These are phyloP conservation scores for Skeletonema menzelii DNA, from an alignment of 108 stramenopile species.

Conservation along the genomic window DNA sequence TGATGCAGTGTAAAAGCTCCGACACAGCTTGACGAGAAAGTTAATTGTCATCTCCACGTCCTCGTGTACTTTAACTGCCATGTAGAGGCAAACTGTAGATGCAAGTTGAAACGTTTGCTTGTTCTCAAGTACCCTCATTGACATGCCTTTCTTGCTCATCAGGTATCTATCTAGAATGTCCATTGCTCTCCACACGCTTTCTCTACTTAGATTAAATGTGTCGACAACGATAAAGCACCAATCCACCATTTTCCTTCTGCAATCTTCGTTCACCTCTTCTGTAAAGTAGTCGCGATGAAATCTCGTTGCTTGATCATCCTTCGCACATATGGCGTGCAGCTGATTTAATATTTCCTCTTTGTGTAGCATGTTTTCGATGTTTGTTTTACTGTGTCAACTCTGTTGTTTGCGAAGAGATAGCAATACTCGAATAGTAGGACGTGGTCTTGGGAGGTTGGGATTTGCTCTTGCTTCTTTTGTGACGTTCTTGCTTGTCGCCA, in stretches of 20 bases:
- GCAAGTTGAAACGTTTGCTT: constrained; percentile 21
- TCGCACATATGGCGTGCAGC: background rate
- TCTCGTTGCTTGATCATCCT: background rate
- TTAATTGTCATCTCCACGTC: constrained; percentile 9
- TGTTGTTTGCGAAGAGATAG: too few species aligned
- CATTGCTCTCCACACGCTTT: constrained; percentile 21
- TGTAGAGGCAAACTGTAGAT: constrained; percentile 30
- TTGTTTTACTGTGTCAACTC: too few species aligned
- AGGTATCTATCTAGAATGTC: constrained; percentile 37
- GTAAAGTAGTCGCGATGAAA: constrained; percentile 11
- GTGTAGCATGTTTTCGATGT: background rate
- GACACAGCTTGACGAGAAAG: constrained; percentile 13
- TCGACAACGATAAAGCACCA: constrained; percentile 32
- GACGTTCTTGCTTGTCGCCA: too few species aligned
- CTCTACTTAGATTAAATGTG: constrained; percentile 16
- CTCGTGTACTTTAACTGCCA: constrained; percentile 32
- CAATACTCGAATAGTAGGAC: too few species aligned
- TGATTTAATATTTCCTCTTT: background rate
- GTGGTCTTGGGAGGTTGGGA: background rate
- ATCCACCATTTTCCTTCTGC: constrained; percentile 30
- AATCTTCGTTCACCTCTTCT: constrained; percentile 13
- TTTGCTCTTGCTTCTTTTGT: too few species aligned
- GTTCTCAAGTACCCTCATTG: constrained; percentile 2
- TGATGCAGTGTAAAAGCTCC: constrained; percentile 10
- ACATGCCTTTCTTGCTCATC: constrained; percentile 18